These are phyloP conservation scores for Russula foetens DNA, from an alignment of 768 basidiomycete genomes.

Conservation along the genomic window DNA sequence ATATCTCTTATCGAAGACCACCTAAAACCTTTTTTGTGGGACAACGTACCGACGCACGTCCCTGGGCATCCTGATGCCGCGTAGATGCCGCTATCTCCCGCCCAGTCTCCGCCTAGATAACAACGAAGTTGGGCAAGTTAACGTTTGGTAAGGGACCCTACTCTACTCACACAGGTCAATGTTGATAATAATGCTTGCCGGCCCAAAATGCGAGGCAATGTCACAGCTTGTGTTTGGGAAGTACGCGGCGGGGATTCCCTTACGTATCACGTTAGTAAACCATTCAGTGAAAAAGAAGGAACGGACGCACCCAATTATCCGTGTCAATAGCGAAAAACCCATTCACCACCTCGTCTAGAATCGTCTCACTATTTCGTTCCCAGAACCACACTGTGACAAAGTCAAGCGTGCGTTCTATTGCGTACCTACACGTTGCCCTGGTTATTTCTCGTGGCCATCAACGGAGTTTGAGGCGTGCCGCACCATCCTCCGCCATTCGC, in stretches of 20 bases:
- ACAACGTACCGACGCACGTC: conserved; percentile 17
- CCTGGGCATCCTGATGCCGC: conserved; percentile 18
- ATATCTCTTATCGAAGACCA: background rate
- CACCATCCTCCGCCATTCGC: conserved; percentile 53
- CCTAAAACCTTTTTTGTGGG: background rate
- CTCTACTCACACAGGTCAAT: conserved; percentile 20
- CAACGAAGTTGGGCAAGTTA: background rate
- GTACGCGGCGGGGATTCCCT: conserved; percentile 22
- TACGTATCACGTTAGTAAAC: background rate
- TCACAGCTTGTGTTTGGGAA: conserved; percentile 28
- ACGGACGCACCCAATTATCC: conserved; percentile 18
- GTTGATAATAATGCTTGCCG: conserved; percentile 24
- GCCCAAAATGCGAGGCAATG: conserved; percentile 26
- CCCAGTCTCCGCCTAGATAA: conserved; percentile 20
- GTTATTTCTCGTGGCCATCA: background rate
- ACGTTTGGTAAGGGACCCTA: background rate
- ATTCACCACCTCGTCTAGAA: conserved; percentile 12
- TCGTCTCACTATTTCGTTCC: conserved; percentile 23
- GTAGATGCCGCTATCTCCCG: conserved; percentile 13
- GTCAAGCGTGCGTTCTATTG: conserved; percentile 24
- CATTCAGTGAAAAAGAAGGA: background rate
- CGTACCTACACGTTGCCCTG: conserved; percentile 22
- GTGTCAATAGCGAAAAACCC: conserved; percentile 19
- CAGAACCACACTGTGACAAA: conserved; percentile 33
- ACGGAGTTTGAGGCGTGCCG: background rate